Conservation (phyloP, 1,139 yeast genomes). For the Lodderomyces oxycetoniae region DNA sequence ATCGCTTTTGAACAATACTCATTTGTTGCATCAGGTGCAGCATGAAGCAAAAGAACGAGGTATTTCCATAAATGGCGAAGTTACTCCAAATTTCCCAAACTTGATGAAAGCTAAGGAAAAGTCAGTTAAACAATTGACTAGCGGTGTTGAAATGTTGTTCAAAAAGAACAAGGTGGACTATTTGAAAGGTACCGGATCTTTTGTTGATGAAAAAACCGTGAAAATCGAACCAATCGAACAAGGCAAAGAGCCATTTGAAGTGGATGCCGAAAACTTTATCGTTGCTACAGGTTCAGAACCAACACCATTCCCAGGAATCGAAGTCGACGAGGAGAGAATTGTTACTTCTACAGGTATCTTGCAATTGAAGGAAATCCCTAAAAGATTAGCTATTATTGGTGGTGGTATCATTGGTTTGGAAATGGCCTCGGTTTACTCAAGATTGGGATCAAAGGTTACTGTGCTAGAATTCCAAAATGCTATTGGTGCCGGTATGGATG, state of each 20-base stretch:
- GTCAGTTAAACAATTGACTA: conserved; percentile 82
- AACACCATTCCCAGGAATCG: conserved; percentile 98
- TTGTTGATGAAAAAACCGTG: conserved; percentile 73
- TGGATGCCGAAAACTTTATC: conserved; percentile 82
- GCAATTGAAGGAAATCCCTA: conserved; percentile 81
- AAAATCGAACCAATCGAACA: conserved; percentile 86
- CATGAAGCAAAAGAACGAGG: conserved; percentile 87
- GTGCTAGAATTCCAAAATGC: conserved; percentile 86
- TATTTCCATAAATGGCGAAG: conserved; percentile 74
- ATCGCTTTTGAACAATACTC: conserved; percentile 91
- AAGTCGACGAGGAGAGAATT: conserved; percentile 94
- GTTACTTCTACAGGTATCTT: conserved; percentile 95
- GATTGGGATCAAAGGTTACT: conserved; percentile 94
- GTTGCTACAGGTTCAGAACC: conserved; percentile 99
- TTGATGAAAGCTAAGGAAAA: conserved; percentile 92
- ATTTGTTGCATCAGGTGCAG: conserved; percentile 81
- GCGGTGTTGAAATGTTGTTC: conserved; percentile 91
- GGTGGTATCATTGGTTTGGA: conserved; percentile 99
- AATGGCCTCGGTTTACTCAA: conserved; percentile 97
- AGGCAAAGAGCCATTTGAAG: conserved; percentile 59
- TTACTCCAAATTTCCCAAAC: conserved; percentile 65
- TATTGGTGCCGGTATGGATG: conserved; percentile 96
- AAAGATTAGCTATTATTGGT: conserved; percentile 89
- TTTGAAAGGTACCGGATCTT: conserved; percentile 90
- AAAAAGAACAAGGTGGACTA: conserved; percentile 94